Evolutionary conservation across 176 grass and related monocot genomes (phyloP).

Genomic region (Secale cereale): DNA sequence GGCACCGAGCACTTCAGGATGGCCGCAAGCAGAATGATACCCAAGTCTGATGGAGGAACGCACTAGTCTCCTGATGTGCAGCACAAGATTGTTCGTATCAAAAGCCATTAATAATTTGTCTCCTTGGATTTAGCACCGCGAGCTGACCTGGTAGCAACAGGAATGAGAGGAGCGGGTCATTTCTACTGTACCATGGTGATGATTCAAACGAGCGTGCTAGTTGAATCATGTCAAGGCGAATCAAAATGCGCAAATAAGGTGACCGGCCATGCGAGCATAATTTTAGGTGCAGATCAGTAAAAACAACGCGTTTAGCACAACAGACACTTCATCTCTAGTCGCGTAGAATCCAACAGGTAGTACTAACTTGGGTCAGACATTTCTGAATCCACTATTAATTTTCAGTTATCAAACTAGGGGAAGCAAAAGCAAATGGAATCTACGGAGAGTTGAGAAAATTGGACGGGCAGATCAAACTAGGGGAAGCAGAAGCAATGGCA

Average conservation of each 20-base stretch:
- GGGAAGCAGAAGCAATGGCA: background rate
- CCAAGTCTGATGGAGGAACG: slow-evolving; percentile 36
- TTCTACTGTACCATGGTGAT: background rate
- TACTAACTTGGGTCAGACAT: background rate
- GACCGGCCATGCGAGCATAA: background rate
- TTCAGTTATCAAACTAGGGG: background rate
- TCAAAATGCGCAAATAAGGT: background rate
- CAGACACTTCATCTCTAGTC: background rate
- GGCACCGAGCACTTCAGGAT: slow-evolving; percentile 25
- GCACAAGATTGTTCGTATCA: background rate
- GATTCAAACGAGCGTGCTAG: background rate
- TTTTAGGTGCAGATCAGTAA: background rate
- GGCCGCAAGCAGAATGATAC: slow-evolving; percentile 29
- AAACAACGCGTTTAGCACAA: background rate
- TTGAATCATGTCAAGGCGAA: background rate
- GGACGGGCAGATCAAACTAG: background rate
- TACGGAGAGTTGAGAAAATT: background rate
- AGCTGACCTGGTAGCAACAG: background rate
- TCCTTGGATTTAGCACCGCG: background rate
- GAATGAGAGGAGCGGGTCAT: slow-evolving; percentile 18
- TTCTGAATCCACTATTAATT: background rate
- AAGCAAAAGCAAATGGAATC: background rate
- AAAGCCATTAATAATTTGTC: slow-evolving; percentile 28
- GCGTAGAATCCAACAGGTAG: background rate
- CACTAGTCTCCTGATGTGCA: slow-evolving; percentile 29